Conservation (phyloP, 495 filamentous ascomycete species). For the Penicillium coffeae region DNA sequence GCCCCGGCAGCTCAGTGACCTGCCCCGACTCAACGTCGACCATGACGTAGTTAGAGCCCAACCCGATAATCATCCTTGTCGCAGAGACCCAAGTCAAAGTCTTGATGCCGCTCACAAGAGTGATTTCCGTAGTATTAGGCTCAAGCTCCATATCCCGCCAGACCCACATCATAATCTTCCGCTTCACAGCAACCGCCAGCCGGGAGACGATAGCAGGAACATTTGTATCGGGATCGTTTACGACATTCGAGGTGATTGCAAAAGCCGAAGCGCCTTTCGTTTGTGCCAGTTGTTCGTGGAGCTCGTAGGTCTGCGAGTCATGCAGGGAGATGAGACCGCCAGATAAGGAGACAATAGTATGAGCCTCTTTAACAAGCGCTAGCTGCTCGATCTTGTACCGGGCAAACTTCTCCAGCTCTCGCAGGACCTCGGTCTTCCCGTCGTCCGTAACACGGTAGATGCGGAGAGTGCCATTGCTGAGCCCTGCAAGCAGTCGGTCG, state of each 20-base stretch:
- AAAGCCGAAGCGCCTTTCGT: constrained; percentile 88
- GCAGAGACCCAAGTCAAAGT: constrained; percentile 86
- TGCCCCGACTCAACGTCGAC: constrained; percentile 73
- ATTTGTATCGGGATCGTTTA: constrained; percentile 78
- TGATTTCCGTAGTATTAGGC: constrained; percentile 68
- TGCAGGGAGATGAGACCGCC: constrained; percentile 84
- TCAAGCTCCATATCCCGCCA: constrained; percentile 94
- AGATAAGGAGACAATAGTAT: constrained; percentile 81
- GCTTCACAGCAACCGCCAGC: constrained; percentile 86
- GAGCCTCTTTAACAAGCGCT: constrained; percentile 90
- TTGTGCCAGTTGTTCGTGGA: constrained; percentile 72
- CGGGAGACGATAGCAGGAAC: constrained; percentile 88
- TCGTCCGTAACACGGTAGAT: constrained; percentile 85
- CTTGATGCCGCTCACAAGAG: constrained; percentile 72
- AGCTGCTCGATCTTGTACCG: constrained; percentile 85
- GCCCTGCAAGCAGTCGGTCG: constrained; percentile 83
- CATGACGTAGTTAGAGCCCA: constrained; percentile 83
- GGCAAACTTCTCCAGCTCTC: constrained; percentile 92
- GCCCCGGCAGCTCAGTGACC: constrained; percentile 72
- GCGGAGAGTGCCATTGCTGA: constrained; percentile 83
- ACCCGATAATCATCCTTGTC: constrained; percentile 77
- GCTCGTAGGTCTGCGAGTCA: constrained; percentile 77
- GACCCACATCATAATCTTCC: constrained; percentile 83
- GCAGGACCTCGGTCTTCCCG: constrained; percentile 70
- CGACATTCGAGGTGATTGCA: constrained; percentile 90